Evolutionary conservation across 768 basidiomycete genomes (phyloP).

Genomic region (Leccinum imitatum): DNA sequence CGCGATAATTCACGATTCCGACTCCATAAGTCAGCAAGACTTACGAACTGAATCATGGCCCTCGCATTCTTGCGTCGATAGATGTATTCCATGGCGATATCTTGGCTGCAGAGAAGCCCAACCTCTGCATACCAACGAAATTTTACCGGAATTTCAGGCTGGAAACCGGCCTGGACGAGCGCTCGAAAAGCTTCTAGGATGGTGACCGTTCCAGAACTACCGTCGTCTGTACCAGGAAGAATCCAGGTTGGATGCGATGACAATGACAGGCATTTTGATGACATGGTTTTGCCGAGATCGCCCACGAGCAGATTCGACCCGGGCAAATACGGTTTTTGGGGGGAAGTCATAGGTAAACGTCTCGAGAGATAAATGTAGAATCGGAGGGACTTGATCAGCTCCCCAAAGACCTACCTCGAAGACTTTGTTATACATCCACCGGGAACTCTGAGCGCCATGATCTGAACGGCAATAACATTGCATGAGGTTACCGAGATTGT

Average conservation of each 20-base stretch:
- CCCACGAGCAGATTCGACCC: constrained; percentile 19
- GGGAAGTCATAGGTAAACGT: constrained; percentile 23
- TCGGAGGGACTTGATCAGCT: not conserved
- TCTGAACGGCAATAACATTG: constrained; percentile 29
- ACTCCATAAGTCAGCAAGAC: constrained; percentile 10
- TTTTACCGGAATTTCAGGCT: constrained; percentile 62
- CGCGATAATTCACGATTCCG: not conserved
- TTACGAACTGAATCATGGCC: constrained; percentile 50
- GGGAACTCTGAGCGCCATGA: constrained; percentile 40
- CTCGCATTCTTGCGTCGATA: constrained; percentile 40
- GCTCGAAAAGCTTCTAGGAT: constrained; percentile 79
- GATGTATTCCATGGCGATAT: constrained; percentile 50
- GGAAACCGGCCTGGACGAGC: constrained; percentile 66
- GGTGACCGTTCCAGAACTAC: constrained; percentile 66
- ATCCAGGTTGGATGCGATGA: constrained; percentile 45
- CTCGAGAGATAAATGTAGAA: constrained; percentile 17
- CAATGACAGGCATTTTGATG: constrained; percentile 30
- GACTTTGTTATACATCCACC: constrained; percentile 35
- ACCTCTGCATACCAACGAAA: constrained; percentile 80
- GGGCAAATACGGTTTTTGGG: constrained; percentile 21
- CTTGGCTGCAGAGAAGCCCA: constrained; percentile 36
- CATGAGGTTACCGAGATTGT: constrained; percentile 36
- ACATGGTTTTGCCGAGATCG: constrained; percentile 4
- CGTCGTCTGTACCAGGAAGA: constrained; percentile 51
- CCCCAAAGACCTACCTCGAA: not conserved